phyloP scores from a whole-genome alignment of 371 early-diverging fungal genomes.

The Chytridium lagenaria region DNA sequence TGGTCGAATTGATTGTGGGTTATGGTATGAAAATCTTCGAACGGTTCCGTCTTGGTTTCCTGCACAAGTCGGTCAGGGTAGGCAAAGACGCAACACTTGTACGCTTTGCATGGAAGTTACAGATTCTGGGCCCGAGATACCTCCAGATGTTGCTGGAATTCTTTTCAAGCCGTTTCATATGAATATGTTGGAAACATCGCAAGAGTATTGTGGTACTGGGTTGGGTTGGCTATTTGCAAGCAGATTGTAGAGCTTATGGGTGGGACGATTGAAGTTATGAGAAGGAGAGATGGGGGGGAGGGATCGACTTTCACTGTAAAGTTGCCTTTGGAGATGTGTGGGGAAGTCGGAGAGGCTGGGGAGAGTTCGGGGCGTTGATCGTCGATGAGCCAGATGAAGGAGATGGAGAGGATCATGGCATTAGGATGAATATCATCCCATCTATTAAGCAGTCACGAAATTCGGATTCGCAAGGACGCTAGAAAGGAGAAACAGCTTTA shows the following conservation, averaged over 20 bases:
- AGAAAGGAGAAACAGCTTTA: too few species aligned
- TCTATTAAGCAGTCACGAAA: too few species aligned
- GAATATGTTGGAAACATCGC: slow-evolving; percentile 22
- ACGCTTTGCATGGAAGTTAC: not conserved
- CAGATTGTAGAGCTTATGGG: slow-evolving; percentile 78
- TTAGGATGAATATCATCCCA: not conserved
- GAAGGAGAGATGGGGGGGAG: too few species aligned
- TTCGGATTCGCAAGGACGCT: too few species aligned
- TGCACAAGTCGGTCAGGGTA: too few species aligned
- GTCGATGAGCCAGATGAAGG: not conserved
- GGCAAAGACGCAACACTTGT: not conserved
- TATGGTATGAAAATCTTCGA: too few species aligned
- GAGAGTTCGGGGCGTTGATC: not conserved
- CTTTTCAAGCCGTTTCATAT: not conserved
- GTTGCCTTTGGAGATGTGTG: too few species aligned
- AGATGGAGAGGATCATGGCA: not conserved
- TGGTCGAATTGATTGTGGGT: too few species aligned
- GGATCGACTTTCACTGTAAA: too few species aligned
- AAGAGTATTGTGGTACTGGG: slow-evolving; percentile 85
- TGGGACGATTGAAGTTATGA: slow-evolving; percentile 54
- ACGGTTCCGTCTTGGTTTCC: not conserved
- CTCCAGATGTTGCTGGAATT: not conserved
- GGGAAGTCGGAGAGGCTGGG: not conserved
- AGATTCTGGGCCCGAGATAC: not conserved
- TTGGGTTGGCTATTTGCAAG: slow-evolving; percentile 87